A percentile compares a stretch with the other conserved stretches of the same genome.
Evolutionary conservation across 805 yeast species (phyloP).

Genomic region (Candida oleophila): DNA sequence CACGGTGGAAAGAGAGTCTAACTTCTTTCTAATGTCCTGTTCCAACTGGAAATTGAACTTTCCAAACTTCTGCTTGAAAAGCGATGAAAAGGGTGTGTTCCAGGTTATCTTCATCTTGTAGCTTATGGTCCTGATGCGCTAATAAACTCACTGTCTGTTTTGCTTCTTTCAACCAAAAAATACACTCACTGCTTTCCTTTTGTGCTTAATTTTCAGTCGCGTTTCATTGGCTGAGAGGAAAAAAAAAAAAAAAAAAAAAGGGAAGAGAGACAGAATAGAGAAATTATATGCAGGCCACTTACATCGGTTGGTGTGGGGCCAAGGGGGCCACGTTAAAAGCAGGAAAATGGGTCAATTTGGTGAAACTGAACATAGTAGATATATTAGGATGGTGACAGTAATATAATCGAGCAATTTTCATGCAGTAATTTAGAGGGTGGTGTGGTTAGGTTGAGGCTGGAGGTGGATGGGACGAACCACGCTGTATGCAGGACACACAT

Average conservation of each 20-base stretch:
- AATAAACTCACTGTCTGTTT: too few relatives aligned
- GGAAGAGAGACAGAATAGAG: background rate
- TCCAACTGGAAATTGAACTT: slow-evolving; percentile 52
- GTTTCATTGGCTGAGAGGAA: slow-evolving; percentile 2
- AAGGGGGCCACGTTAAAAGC: background rate
- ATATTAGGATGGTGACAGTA: too few relatives aligned
- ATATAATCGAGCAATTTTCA: too few relatives aligned
- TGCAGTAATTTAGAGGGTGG: too few relatives aligned
- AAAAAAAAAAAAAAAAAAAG: too few relatives aligned
- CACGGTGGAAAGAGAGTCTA: slow-evolving; percentile 63
- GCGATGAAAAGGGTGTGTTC: slow-evolving; percentile 38
- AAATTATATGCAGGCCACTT: background rate
- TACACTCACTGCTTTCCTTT: too few relatives aligned
- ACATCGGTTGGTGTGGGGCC: background rate
- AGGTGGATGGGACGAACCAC: too few relatives aligned
- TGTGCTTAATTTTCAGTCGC: slow-evolving; percentile 4
- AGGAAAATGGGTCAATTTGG: too few relatives aligned
- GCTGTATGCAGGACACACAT: too few relatives aligned
- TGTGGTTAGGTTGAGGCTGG: too few relatives aligned
- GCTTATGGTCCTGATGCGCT: slow-evolving; percentile 6
- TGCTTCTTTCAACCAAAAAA: slow-evolving; percentile 1
- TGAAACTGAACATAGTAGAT: too few relatives aligned
- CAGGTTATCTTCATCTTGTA: slow-evolving; percentile 39
- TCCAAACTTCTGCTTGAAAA: slow-evolving; percentile 37
- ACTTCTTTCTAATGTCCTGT: slow-evolving; percentile 57